phyloP scores from a whole-genome alignment of 2,329 filamentous ascomycete genomes.

The Aspergillus versicolor region DNA sequence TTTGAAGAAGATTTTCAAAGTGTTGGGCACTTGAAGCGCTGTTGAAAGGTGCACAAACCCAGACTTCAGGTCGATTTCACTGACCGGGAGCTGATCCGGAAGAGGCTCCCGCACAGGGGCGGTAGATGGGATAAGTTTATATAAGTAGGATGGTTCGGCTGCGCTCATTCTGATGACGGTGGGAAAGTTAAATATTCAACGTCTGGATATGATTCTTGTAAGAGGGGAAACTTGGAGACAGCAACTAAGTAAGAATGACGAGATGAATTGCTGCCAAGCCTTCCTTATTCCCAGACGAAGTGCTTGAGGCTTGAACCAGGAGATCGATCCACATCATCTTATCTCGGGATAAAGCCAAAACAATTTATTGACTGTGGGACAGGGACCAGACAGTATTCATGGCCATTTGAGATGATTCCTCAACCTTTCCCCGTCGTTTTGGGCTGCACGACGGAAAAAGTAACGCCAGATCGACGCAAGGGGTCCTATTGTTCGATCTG shows the following conservation, averaged over 20 bases:
- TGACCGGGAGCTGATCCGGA: slow-evolving; percentile 37
- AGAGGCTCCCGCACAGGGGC: slow-evolving; percentile 35
- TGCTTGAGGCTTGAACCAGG: not conserved
- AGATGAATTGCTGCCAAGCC: not conserved
- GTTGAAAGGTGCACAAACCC: slow-evolving; percentile 42
- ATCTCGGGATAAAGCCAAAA: not conserved
- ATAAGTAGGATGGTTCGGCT: slow-evolving; percentile 33
- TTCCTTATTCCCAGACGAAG: not conserved
- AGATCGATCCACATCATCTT: not conserved
- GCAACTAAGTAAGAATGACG: not conserved
- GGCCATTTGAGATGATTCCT: not conserved
- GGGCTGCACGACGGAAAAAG: not conserved
- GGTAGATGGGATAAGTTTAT: slow-evolving; percentile 40
- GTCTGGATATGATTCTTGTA: not conserved
- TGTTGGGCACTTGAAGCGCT: slow-evolving; percentile 38
- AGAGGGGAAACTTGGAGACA: not conserved
- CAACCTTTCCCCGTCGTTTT: not conserved
- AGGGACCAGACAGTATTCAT: not conserved
- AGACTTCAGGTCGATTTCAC: slow-evolving; percentile 35
- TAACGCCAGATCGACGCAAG: not conserved
- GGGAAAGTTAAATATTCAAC: not conserved
- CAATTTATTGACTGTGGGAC: not conserved
- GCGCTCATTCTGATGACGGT: slow-evolving; percentile 19
- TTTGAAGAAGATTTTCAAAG: slow-evolving; percentile 38
- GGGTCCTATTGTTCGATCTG: not conserved